Conservation (phyloP, 495 filamentous ascomycete species). For the Penicillium pancosmium region DNA sequence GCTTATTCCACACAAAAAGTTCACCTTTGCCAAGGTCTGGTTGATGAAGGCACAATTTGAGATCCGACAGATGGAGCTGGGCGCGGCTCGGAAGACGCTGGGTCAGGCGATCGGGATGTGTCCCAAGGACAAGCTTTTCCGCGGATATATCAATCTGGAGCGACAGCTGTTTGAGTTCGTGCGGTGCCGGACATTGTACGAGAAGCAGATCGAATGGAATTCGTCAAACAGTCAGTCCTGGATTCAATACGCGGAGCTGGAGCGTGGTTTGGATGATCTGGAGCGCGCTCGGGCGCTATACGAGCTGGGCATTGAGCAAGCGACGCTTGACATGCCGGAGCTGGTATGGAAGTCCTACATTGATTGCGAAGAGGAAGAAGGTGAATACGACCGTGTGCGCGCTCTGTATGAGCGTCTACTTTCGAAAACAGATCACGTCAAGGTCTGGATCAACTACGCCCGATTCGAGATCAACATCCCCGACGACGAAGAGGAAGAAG, state of each 20-base stretch:
- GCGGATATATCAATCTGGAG: constrained; percentile 90
- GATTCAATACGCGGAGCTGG: constrained; percentile 93
- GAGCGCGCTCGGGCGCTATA: constrained; percentile 89
- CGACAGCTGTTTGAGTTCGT: constrained; percentile 89
- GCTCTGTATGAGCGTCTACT: constrained; percentile 89
- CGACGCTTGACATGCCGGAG: constrained; percentile 94
- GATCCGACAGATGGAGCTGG: constrained; percentile 80
- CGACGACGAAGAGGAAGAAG: constrained; percentile 63
- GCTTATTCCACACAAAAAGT: constrained; percentile 92
- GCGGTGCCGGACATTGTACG: constrained; percentile 86
- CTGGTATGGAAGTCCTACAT: constrained; percentile 97
- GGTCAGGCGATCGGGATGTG: constrained; percentile 91
- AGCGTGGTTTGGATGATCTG: constrained; percentile 84
- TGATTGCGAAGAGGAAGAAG: constrained; percentile 94
- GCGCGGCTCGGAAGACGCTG: constrained; percentile 80
- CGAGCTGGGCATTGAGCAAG: constrained; percentile 84
- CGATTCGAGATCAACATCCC: constrained; percentile 92
- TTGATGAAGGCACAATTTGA: constrained; percentile 92
- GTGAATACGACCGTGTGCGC: constrained; percentile 80
- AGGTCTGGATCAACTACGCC: constrained; percentile 97
- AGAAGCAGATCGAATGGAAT: constrained; percentile 92
- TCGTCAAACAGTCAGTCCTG: constrained; percentile 86
- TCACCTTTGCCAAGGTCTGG: constrained; percentile 98
- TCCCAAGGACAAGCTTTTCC: constrained; percentile 93
- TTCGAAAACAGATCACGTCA: constrained; percentile 93